Conservation (phyloP, 2,329 filamentous ascomycete species). For the Alternaria rosae region DNA sequence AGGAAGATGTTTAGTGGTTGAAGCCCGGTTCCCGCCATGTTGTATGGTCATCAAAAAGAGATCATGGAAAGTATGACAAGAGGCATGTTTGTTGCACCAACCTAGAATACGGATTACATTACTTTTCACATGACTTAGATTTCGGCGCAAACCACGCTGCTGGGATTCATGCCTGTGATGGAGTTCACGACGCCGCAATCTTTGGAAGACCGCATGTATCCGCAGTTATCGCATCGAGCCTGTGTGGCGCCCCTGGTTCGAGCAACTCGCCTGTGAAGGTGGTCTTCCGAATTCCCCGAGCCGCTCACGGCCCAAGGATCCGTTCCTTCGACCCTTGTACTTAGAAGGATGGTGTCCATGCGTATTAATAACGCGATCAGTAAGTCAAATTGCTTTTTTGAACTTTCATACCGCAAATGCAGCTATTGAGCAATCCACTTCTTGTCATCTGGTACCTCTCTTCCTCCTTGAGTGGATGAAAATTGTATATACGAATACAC, state of each 20-base stretch:
- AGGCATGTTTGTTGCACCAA: neutral
- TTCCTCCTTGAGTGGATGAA: no score
- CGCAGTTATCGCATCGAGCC: neutral
- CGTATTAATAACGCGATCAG: neutral
- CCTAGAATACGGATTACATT: neutral
- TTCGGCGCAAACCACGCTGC: neutral
- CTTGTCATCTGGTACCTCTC: neutral
- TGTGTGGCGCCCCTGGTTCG: neutral
- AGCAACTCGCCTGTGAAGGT: neutral
- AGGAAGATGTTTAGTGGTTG: slow-evolving; percentile 12
- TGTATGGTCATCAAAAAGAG: neutral
- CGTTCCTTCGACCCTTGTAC: neutral
- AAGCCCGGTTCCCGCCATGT: slow-evolving; percentile 12
- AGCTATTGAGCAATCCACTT: neutral
- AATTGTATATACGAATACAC: neutral
- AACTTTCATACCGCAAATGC: neutral
- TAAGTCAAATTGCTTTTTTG: neutral
- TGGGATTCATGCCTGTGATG: neutral
- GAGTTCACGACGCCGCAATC: neutral
- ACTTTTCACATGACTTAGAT: neutral
- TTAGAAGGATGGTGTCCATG: neutral
- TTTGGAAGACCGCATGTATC: neutral
- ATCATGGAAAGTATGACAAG: neutral
- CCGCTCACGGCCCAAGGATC: neutral
- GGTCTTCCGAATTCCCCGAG: neutral